Evolutionary conservation across 148 eudicot species (phyloP).

Genomic region (Arbutus unedo): DNA sequence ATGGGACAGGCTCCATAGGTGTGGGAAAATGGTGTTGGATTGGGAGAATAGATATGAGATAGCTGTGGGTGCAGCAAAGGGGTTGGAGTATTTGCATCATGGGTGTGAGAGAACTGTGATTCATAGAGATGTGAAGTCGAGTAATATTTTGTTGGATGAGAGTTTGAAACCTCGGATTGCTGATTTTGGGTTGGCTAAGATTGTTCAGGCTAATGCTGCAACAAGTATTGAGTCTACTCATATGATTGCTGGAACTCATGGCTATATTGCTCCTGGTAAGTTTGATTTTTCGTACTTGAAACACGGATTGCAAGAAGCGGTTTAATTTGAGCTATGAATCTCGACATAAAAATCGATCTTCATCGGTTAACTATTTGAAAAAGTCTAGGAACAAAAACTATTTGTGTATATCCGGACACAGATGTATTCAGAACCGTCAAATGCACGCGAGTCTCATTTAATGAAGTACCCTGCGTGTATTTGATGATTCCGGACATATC

Average conservation of each 20-base stretch:
- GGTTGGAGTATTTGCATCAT: conserved; percentile 23
- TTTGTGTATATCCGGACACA: no score
- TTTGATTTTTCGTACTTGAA: neutral
- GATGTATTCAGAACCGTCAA: no score
- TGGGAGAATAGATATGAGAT: conserved; percentile 22
- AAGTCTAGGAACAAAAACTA: no score
- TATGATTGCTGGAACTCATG: conserved; percentile 19
- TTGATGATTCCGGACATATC: no score
- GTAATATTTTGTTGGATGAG: conserved; percentile 23
- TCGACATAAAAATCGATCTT: no score
- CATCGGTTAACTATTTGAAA: no score
- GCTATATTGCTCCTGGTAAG: conserved; percentile 24
- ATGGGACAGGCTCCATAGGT: conserved; percentile 13
- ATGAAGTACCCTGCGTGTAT: no score
- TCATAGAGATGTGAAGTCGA: conserved; percentile 19
- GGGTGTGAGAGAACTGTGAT: conserved; percentile 19
- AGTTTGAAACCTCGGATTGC: conserved; percentile 17
- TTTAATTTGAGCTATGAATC: no score
- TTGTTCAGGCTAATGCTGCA: conserved; percentile 7
- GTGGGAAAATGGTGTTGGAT: conserved; percentile 13
- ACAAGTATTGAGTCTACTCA: conserved; percentile 15
- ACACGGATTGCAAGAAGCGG: no score
- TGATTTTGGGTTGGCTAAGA: conserved; percentile 21
- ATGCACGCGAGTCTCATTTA: no score
- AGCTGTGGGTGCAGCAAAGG: conserved; percentile 20